phyloP scores from a whole-genome alignment of 2,329 filamentous ascomycete genomes.

The Aspergillus calidoustus region DNA sequence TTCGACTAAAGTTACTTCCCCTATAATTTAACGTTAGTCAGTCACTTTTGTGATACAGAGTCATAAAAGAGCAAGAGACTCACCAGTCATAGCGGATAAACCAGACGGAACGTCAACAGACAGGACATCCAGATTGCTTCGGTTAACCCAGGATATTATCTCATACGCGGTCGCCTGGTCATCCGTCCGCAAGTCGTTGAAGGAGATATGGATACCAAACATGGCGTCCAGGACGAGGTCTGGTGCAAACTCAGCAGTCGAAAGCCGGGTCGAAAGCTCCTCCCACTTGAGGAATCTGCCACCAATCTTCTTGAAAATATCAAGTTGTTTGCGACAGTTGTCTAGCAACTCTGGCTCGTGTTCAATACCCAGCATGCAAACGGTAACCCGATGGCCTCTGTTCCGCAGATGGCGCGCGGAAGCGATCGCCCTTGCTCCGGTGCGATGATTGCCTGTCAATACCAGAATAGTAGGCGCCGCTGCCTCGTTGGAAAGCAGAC shows the following conservation, averaged over 20 bases:
- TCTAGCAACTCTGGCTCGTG: slow-evolving; percentile 80
- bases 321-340: slow-evolving; percentile 77
- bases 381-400: slow-evolving; percentile 76
- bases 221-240: slow-evolving; percentile 88
- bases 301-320: slow-evolving; percentile 82
- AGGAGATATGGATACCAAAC: slow-evolving; percentile 82
- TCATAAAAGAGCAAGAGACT: slow-evolving; percentile 52
- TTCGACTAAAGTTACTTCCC: slow-evolving; percentile 65
- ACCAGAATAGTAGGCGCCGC: slow-evolving; percentile 68
- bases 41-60: background rate
- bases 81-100: slow-evolving; percentile 77
- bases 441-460: slow-evolving; percentile 94
- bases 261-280: slow-evolving; percentile 56
- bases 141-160: slow-evolving; percentile 92
- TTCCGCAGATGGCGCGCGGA: slow-evolving; percentile 86
- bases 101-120: slow-evolving; percentile 92
- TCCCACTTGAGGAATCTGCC: slow-evolving; percentile 71
- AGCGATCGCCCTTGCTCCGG: slow-evolving; percentile 80
- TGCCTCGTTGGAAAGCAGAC: slow-evolving; percentile 65
- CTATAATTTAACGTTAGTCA: slow-evolving; percentile 31
- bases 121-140: slow-evolving; percentile 78
- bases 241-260: slow-evolving; percentile 65
- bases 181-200: slow-evolving; percentile 82
- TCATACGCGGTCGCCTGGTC: slow-evolving; percentile 85
- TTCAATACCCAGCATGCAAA: slow-evolving; percentile 85